These are phyloP conservation scores for Alternaria panax DNA, from an alignment of 2,329 filamentous ascomycete species.

Conservation along the genomic window DNA sequence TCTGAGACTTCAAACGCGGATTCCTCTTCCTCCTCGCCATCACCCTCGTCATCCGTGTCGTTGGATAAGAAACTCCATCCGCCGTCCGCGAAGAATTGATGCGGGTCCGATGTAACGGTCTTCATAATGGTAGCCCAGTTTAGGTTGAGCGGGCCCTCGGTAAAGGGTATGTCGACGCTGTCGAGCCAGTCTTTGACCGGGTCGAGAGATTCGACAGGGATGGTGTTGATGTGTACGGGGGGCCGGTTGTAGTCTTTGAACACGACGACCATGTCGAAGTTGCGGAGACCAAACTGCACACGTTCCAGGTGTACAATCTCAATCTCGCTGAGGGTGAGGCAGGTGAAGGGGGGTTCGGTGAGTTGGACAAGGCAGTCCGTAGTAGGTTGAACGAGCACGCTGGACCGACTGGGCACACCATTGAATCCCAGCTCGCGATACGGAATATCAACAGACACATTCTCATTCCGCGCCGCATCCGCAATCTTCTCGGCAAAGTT, in stretches of 20 bases:
- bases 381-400: slow-evolving; percentile 93
- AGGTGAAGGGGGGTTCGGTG: slow-evolving; percentile 95
- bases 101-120: slow-evolving; percentile 91
- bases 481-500: slow-evolving; percentile 97
- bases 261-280: slow-evolving; percentile 97
- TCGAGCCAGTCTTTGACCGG: slow-evolving; percentile 98
- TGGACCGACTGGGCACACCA: slow-evolving; percentile 93
- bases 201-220: slow-evolving; percentile 92
- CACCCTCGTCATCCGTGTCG: slow-evolving; percentile 84
- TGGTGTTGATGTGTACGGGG: slow-evolving; percentile 95
- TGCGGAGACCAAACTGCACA: slow-evolving; percentile 95
- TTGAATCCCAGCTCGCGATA: slow-evolving; percentile 97
- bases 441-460: slow-evolving; percentile 92
- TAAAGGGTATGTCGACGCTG: slow-evolving; percentile 91
- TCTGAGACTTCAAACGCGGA: slow-evolving; percentile 91
- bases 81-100: slow-evolving; percentile 93
- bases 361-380: slow-evolving; percentile 97
- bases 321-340: slow-evolving; percentile 93
- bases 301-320: slow-evolving; percentile 96
- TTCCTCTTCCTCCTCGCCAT: slow-evolving; percentile 81
- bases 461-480: slow-evolving; percentile 89
- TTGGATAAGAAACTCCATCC: slow-evolving; percentile 92
- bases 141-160: slow-evolving; percentile 92
- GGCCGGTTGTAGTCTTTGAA: slow-evolving; percentile 96
- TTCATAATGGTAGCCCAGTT: slow-evolving; percentile 99